Base-by-base conservation (phyloP, 495 filamentous ascomycete genomes). In the Penicillium cataractarum region DNA sequence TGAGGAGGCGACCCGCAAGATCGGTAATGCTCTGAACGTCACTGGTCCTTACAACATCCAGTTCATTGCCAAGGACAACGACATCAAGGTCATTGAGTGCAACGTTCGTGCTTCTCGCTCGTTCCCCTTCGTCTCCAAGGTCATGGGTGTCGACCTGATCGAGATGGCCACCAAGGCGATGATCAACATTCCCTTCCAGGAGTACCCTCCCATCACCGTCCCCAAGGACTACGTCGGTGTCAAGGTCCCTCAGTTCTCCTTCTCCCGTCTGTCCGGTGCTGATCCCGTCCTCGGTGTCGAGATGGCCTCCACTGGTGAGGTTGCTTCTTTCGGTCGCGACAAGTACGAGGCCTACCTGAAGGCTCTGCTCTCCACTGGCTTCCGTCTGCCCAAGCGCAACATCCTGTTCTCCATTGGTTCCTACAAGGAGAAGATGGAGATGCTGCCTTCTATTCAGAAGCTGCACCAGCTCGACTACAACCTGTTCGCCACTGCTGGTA, bases 101-200 rank as follows among this genome's bases (percentile, higher is more conserved):
- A 99, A 99, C 71, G 95, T 98, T 44, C 87, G 95, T 55, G 95
- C 95, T 21, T 97, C 95, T 46, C 86, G 95, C 53, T 97, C 94
- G 1, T 98, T 98, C 82, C 95, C 95, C 31, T 99, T 99, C 74
- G 93, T 98, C 22, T 97, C 94, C 33, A 99, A 99, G 82, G 92
- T 96, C 65, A 97, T 97, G 94, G 94, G 94, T 42, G 90, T 97
- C 44, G 94, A 99, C 69, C 83, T 99, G 37, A 97, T 99, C 65
- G 94, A 97, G 80, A 95, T 99, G 92, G 94, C 95, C 15, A 98
- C 95, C 58, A 97, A 97, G 81, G 94, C 95, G 17, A 97, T 99
- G 78, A 90, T 96, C 78, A 91, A 89, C 32, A 75, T 91, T 62
- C 91, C 91, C 2, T 88, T 98, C 69, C 74, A 81, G 22, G 90